These are phyloP conservation scores for Phaeosphaeria sp. DNA, from an alignment of 2,329 filamentous ascomycete genomes.

Conservation along the genomic window DNA sequence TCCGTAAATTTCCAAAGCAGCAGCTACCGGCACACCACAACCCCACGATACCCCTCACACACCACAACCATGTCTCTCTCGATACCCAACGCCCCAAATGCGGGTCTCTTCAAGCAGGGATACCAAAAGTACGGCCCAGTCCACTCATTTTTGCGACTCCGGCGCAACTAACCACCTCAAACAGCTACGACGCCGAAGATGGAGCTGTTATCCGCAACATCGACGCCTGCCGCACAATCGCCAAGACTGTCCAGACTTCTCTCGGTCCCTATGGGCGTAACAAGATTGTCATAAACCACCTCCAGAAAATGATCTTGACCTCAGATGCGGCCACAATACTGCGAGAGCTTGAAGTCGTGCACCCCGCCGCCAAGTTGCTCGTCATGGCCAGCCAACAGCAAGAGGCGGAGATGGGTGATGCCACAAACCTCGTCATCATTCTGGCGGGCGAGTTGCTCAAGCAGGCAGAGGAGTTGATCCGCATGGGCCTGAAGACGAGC, in stretches of 20 bases:
- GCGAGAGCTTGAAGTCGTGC: conserved; percentile 95
- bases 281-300: conserved; percentile 99
- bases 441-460: conserved; percentile 92
- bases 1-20: conserved; percentile 16
- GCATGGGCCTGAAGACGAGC: conserved; percentile 97
- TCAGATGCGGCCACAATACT: conserved; percentile 98
- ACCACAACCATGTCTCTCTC: conserved; percentile 81
- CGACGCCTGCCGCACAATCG: conserved; percentile 95
- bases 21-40: conserved; percentile 32
- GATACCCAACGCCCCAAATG: conserved; percentile 92
- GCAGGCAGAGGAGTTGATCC: conserved; percentile 95
- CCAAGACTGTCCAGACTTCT: conserved; percentile 95
- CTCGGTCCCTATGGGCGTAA: conserved; percentile 97
- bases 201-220: conserved; percentile 98
- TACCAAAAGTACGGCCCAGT: conserved; percentile 81
- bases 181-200: conserved; percentile 98
- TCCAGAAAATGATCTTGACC: conserved; percentile 99
- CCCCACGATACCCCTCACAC: conserved; percentile 39
- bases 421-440: conserved; percentile 95
- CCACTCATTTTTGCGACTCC: conserved; percentile 22
- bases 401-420: conserved; percentile 98
- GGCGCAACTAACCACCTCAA: conserved; percentile 43
- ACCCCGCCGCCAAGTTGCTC: conserved; percentile 94
- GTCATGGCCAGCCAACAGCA: conserved; percentile 99
- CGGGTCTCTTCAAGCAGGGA: conserved; percentile 91